These are phyloP conservation scores for Ophiocordyceps robertsii DNA, from an alignment of 2,329 filamentous ascomycete genomes.

Conservation along the genomic window DNA sequence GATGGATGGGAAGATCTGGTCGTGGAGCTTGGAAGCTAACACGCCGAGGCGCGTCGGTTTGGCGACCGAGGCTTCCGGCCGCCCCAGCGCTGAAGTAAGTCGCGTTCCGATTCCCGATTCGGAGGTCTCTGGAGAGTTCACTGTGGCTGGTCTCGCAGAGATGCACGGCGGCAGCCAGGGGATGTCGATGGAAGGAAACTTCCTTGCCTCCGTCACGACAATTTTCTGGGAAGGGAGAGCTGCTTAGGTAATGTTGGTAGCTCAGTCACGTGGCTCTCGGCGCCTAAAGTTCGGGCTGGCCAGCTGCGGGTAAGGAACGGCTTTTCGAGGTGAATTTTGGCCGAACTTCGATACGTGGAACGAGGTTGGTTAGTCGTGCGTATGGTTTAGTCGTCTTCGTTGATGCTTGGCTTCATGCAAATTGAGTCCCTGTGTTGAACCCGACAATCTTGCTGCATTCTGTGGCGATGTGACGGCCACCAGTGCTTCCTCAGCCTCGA, in stretches of 20 bases:
- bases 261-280: neutral
- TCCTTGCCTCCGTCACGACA: slow-evolving; percentile 17
- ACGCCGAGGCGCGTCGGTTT: slow-evolving; percentile 21
- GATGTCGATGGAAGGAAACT: slow-evolving; percentile 10
- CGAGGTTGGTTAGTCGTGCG: too few species aligned
- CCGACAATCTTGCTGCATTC: too few species aligned
- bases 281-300: too few species aligned
- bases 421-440: too few species aligned
- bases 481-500: too few species aligned
- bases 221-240: slow-evolving; percentile 15
- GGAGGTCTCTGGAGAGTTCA: neutral
- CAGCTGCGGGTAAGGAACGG: too few species aligned
- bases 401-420: too few species aligned
- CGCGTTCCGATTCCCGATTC: neutral
- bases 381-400: too few species aligned
- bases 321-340: too few species aligned
- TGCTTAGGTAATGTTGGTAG: slow-evolving; percentile 2
- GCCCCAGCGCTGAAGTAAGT: slow-evolving; percentile 1
- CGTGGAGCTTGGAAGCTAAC: slow-evolving; percentile 14
- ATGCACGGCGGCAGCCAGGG: slow-evolving; percentile 15
- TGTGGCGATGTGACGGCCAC: too few species aligned
- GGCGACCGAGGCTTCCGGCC: slow-evolving; percentile 13
- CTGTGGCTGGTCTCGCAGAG: slow-evolving; percentile 12
- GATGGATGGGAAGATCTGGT: slow-evolving; percentile 5
- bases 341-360: too few species aligned